Conservation (phyloP, 805 yeast genomes). For the Blastobotrys terrestris region DNA sequence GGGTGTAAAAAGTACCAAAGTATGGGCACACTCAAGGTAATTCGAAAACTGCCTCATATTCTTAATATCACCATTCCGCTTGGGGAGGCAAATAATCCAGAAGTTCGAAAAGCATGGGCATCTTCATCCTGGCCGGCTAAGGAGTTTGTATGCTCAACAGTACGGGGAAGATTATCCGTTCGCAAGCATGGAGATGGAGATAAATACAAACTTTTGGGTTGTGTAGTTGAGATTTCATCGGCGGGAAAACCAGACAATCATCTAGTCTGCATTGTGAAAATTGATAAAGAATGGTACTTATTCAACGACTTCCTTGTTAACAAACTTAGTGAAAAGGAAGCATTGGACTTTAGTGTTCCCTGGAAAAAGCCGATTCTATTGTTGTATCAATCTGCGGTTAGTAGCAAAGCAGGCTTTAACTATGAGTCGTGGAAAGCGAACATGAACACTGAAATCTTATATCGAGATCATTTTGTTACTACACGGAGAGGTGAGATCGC, state of each 20-base stretch:
- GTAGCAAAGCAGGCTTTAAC: conserved; percentile 33
- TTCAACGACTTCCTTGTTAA: conserved; percentile 89
- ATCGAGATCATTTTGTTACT: conserved; percentile 67
- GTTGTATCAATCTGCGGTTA: conserved; percentile 46
- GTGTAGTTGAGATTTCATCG: conserved; percentile 30
- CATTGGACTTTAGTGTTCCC: conserved; percentile 57
- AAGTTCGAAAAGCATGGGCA: conserved; percentile 10
- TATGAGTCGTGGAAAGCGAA: conserved; percentile 43
- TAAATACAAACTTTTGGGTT: conserved; percentile 30
- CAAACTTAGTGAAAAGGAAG: conserved; percentile 70
- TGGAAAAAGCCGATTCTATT: conserved; percentile 83
- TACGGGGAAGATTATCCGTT: conserved; percentile 9
- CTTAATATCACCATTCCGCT: conserved; percentile 12
- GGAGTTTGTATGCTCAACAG: conserved; percentile 8
- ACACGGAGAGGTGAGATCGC: conserved; percentile 53
- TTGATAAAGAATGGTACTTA: conserved; percentile 54
- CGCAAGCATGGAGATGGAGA: conserved; percentile 8
- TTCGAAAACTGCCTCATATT: conserved; percentile 14
- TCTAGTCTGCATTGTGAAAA: conserved; percentile 30
- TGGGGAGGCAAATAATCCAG: conserved; percentile 1
- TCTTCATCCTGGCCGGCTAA: conserved; percentile 14
- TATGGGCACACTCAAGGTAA: conserved; percentile 44
- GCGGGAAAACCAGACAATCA: conserved; percentile 27
- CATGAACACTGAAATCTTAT: conserved; percentile 59
- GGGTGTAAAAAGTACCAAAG: conserved; percentile 46